A percentile compares a stretch with the other conserved stretches of the same genome.
Conservation (phyloP, 306 rosid species). For the Astragalus glycyphyllos region DNA sequence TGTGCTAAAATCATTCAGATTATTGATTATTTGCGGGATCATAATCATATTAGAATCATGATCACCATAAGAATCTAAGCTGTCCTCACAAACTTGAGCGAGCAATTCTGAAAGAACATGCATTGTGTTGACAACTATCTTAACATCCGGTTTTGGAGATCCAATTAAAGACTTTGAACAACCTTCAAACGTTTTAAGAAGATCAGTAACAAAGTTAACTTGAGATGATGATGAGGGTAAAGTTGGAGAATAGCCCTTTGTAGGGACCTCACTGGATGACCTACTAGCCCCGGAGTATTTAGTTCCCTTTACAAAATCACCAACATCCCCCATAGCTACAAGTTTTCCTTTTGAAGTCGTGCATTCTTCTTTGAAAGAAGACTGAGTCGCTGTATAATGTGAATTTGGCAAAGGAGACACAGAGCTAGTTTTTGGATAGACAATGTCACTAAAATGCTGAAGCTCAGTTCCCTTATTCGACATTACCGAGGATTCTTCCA, state of each 20-base stretch:
- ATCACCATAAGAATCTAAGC: slow-evolving; percentile 45
- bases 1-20: slow-evolving; percentile 50
- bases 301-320: slow-evolving; percentile 39
- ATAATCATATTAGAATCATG: slow-evolving; percentile 46
- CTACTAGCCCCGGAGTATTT: slow-evolving; percentile 32
- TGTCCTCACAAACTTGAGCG: slow-evolving; percentile 49
- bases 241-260: slow-evolving; percentile 33
- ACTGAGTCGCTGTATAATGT: slow-evolving; percentile 27
- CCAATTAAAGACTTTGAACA: slow-evolving; percentile 52
- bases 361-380: slow-evolving; percentile 39
- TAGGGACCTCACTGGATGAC: slow-evolving; percentile 36
- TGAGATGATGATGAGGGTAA: slow-evolving; percentile 40
- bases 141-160: slow-evolving; percentile 54
- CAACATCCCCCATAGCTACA: slow-evolving; percentile 32
- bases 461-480: slow-evolving; percentile 41
- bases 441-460: slow-evolving; percentile 42
- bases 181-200: slow-evolving; percentile 45
- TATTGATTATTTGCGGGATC: slow-evolving; percentile 56
- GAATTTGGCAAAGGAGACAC: slow-evolving; percentile 40
- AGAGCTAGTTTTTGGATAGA: slow-evolving; percentile 40
- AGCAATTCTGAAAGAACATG: slow-evolving; percentile 65
- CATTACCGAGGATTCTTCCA: slow-evolving; percentile 43
- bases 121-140: slow-evolving; percentile 50
- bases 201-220: slow-evolving; percentile 42
- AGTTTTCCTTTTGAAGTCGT: slow-evolving; percentile 22